These are phyloP conservation scores for Colletotrichum gloeosporioides DNA, from an alignment of 2,329 filamentous ascomycete species.

Conservation along the genomic window DNA sequence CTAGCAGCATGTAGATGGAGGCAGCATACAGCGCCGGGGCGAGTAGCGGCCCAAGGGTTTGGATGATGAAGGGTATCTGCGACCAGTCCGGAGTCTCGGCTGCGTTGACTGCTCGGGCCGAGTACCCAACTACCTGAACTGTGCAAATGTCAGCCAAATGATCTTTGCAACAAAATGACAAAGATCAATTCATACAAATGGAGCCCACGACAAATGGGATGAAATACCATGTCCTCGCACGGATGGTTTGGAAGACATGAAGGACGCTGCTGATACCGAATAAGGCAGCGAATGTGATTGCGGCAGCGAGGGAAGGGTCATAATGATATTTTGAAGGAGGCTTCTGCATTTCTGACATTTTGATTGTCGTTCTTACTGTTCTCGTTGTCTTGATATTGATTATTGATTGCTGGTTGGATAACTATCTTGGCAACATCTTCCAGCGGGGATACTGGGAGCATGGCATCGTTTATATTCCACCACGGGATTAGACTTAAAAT, in stretches of 20 bases:
- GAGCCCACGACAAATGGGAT: not conserved
- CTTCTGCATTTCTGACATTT: not conserved
- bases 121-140: not conserved
- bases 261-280: not conserved
- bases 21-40: not conserved
- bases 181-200: not conserved
- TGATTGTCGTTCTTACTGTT: not conserved
- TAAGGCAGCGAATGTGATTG: not conserved
- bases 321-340: not conserved
- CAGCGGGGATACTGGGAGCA: not conserved
- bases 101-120: not conserved
- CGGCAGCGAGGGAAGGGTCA: not conserved
- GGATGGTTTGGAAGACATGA: not conserved
- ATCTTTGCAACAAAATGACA: not conserved
- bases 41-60: not conserved
- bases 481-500: not conserved
- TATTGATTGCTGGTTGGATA: not conserved
- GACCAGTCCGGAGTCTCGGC: not conserved
- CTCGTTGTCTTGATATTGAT: not conserved
- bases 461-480: not conserved
- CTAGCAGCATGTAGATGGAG: not conserved
- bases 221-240: not conserved
- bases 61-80: not conserved
- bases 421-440: rapidly evolving
- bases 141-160: rapidly evolving